phyloP scores from a whole-genome alignment of 1,139 yeast species.

The Candida pseudoviswanathii region DNA sequence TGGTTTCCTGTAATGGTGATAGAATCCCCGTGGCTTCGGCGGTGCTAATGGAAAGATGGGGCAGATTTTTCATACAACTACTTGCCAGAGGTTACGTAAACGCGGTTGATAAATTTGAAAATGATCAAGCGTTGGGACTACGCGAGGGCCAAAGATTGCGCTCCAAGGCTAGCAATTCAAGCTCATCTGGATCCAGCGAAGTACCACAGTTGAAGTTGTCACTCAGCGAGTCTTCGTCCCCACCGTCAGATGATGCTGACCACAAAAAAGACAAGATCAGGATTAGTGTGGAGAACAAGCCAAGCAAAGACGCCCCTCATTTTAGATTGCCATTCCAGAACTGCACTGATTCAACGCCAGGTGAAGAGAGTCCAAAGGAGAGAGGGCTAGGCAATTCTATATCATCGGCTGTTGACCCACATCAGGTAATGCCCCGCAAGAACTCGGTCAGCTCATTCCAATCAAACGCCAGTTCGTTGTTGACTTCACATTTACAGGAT shows the following conservation, averaged over 20 bases:
- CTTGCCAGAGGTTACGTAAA: conserved; percentile 64
- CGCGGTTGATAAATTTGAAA: conserved; percentile 52
- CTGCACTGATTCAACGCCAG: conserved; percentile 13
- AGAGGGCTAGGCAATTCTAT: conserved; percentile 16
- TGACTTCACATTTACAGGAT: conserved; percentile 38
- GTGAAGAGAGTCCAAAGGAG: conserved; percentile 9
- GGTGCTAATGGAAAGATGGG: conserved; percentile 74
- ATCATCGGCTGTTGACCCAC: conserved; percentile 27
- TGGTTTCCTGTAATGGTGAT: conserved; percentile 67
- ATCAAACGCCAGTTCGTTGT: conserved; percentile 28
- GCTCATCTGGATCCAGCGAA: conserved; percentile 10
- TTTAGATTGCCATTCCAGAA: conserved; percentile 72
- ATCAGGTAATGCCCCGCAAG: conserved; percentile 23
- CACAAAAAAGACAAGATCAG: conserved; percentile 13
- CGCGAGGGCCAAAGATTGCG: conserved; percentile 13
- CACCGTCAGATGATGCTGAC: conserved; percentile 15
- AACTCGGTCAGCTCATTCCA: conserved; percentile 33
- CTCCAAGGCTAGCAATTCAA: conserved; percentile 13
- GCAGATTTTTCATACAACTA: conserved; percentile 61
- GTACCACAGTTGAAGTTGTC: conserved; percentile 16
- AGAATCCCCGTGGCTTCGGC: conserved; percentile 61
- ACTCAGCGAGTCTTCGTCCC: conserved; percentile 17
- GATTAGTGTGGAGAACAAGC: conserved; percentile 12
- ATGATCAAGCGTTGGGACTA: conserved; percentile 26
- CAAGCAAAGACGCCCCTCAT: conserved; percentile 42